Evolutionary conservation across 441 rosid species (phyloP), one percentile per base, ranked within the genome.

Genomic region (Erysimum cheiri): DNA sequence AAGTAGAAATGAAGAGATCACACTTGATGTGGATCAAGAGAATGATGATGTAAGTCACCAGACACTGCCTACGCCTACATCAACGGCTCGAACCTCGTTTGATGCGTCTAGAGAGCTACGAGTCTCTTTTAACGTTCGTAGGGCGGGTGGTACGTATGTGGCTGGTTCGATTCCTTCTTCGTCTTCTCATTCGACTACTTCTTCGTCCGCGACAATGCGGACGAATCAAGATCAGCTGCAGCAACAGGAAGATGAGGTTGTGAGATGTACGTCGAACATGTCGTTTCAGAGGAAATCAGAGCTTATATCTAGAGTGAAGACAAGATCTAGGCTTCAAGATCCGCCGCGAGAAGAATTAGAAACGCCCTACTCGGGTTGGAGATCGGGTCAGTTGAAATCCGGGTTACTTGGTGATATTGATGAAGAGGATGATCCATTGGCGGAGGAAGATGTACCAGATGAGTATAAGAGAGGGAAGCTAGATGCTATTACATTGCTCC

Each of bases 291-390:
- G 80, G 5, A 82, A 68, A n/a, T 33, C 87, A 29, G 78, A 71
- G 54, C 54, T 66, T 40, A 53, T 88, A 3, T 73, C 90, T 0
- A 80, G 78, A 44, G 5, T 65, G 6, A 88, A 77, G 74, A 87
- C 96, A 5, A 85, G 80, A 77, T 88, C 93, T 0, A 84, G 96
- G 80, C 84, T 90, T 6, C 80, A 85, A 55, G 96, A 90, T 67
- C 89, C 83, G 15, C 74, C 74, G 0, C 49, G 19, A 4, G 52
- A 83, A 6, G 91, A 85, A 24, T 24, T 24, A 35, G 66, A 74
- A 0, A 78, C 74, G 12, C 49, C 65, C 13, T 64, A 69, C 60
- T 77, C 82, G 0, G 84, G 74, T 19, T 64, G 76, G 73, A 85
- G 70, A 74, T 90, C 93, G 15, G 91, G 83, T 41, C 78, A 72